phyloP scores from a whole-genome alignment of 2,329 filamentous ascomycete species.

The Ceratocystis cubensis region DNA sequence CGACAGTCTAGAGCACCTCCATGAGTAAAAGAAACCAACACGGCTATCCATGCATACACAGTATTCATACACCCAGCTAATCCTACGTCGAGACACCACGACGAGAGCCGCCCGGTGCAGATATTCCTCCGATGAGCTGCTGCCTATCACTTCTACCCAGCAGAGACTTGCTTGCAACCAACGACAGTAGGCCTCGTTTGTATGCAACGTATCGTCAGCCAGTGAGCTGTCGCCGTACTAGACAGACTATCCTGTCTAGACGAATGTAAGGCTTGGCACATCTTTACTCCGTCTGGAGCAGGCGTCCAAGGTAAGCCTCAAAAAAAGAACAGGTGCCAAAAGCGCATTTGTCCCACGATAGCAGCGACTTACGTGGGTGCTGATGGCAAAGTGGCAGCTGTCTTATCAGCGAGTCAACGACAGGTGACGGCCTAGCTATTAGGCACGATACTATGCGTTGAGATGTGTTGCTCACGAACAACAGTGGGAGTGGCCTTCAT shows the following conservation, averaged over 20 bases:
- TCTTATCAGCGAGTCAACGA: neutral
- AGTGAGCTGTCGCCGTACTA: neutral
- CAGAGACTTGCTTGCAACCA: neutral
- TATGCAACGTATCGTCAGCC: slow-evolving; percentile 2
- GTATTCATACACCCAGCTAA: neutral
- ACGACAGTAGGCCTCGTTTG: neutral
- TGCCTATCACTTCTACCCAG: neutral
- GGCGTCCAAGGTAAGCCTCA: neutral
- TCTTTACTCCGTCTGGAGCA: slow-evolving; percentile 5
- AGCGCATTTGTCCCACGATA: neutral
- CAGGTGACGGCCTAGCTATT: neutral
- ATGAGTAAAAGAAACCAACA: neutral
- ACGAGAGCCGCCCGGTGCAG: neutral
- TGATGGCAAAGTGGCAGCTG: neutral
- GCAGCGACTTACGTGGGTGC: neutral
- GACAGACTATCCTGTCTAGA: neutral
- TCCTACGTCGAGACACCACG: neutral
- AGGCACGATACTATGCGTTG: neutral
- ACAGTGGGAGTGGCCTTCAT: neutral
- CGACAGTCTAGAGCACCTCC: neutral
- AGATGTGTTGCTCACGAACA: neutral
- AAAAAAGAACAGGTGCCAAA: neutral
- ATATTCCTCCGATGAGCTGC: neutral
- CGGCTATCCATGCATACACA: neutral
- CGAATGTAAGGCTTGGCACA: slow-evolving; percentile 1